phyloP scores from a whole-genome alignment of 225 moss, liverwort and hornwort genomes.

The Physcomitrellopsis africana region DNA sequence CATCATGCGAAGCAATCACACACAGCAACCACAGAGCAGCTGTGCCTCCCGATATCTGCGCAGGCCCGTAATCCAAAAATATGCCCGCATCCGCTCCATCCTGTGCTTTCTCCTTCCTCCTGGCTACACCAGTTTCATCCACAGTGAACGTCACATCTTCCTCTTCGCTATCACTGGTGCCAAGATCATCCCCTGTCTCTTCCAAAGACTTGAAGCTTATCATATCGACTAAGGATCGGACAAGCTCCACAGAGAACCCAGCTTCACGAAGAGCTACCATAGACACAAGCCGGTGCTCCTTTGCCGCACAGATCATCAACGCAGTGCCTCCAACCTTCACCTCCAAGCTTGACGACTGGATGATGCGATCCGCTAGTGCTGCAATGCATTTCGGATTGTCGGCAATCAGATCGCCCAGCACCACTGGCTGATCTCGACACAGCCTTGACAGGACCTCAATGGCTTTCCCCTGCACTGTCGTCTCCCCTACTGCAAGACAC shows the following conservation, averaged over 20 bases:
- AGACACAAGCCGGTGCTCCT: slow-evolving; percentile 90
- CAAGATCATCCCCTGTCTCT: slow-evolving; percentile 47
- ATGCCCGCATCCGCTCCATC: slow-evolving; percentile 55
- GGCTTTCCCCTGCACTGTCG: slow-evolving; percentile 88
- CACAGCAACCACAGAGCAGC: slow-evolving; percentile 97
- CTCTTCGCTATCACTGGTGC: slow-evolving; percentile 45
- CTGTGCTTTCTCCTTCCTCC: slow-evolving; percentile 43
- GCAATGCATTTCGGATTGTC: slow-evolving; percentile 85
- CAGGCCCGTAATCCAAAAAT: slow-evolving; percentile 84
- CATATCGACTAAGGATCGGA: slow-evolving; percentile 89
- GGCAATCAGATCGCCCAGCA: slow-evolving; percentile 89
- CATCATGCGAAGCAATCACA: slow-evolving; percentile 94
- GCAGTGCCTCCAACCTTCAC: slow-evolving; percentile 95
- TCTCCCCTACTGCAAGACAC: slow-evolving; percentile 79
- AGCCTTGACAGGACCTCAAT: slow-evolving; percentile 92
- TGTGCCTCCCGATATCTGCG: slow-evolving; percentile 82
- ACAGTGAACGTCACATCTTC: slow-evolving; percentile 52
- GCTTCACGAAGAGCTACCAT: slow-evolving; percentile 91
- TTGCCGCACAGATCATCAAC: slow-evolving; percentile 88
- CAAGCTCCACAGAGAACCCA: slow-evolving; percentile 73
- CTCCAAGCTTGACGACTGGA: slow-evolving; percentile 78
- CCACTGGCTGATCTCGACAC: slow-evolving; percentile 89
- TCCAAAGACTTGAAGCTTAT: slow-evolving; percentile 83
- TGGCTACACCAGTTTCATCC: slow-evolving; percentile 53
- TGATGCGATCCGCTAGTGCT: slow-evolving; percentile 87